Percentiles rank a stretch among this genome's conserved stretches.
Evolutionary conservation across 345 rosid genomes (phyloP).

Genomic region (Gossypium anomalum): DNA sequence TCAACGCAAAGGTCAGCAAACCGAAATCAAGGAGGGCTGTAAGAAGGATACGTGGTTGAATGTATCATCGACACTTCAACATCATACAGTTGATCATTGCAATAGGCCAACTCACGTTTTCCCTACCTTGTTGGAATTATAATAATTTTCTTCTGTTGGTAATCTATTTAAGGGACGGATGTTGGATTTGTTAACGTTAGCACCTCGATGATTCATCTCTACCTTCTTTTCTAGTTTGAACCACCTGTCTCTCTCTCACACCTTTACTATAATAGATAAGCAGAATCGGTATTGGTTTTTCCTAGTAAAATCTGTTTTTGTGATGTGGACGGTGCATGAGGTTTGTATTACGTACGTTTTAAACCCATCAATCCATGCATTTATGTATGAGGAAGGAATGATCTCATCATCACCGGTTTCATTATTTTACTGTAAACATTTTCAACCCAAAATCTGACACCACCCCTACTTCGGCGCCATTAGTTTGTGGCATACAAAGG

Average conservation of each 20-base stretch:
- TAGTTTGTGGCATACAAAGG: not conserved
- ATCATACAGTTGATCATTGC: not conserved
- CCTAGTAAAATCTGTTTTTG: not conserved
- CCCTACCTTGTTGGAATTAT: not conserved
- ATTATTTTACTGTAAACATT: too few species aligned
- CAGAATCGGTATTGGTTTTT: not conserved
- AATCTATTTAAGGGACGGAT: not conserved
- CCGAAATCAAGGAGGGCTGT: constrained; percentile 1
- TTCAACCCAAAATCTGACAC: too few species aligned
- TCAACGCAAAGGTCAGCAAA: not conserved
- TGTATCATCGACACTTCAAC: not conserved
- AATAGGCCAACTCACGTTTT: not conserved
- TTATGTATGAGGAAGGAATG: not conserved
- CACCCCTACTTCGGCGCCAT: not conserved
- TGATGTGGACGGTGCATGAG: not conserved
- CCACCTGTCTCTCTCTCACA: not conserved
- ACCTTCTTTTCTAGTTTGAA: not conserved
- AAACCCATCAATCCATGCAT: not conserved
- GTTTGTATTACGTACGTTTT: not conserved
- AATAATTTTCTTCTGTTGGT: not conserved
- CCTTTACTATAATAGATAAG: too few species aligned
- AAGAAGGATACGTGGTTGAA: not conserved
- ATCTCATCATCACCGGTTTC: not conserved
- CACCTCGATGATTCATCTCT: not conserved
- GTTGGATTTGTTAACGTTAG: not conserved